Conservation (phyloP, 768 basidiomycete species). For the Lactifluus hygrophoroides region DNA sequence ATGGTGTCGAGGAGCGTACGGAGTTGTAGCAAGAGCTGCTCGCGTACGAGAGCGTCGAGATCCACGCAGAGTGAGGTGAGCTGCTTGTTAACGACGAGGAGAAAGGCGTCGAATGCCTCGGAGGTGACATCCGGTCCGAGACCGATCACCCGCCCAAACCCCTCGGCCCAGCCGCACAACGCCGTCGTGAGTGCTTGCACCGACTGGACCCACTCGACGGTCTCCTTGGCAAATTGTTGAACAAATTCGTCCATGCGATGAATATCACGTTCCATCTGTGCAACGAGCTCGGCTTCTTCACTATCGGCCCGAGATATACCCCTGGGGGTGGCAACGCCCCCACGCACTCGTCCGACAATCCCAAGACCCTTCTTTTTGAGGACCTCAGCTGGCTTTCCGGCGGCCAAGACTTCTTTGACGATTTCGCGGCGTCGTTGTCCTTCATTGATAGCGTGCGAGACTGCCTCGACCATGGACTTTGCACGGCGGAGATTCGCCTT, state of each 20-base stretch:
- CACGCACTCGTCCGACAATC: constrained; percentile 48
- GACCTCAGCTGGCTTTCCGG: constrained; percentile 18
- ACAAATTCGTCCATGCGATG: constrained; percentile 6
- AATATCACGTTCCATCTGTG: constrained; percentile 14
- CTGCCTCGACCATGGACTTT: constrained; percentile 54
- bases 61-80: constrained; percentile 45
- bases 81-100: constrained; percentile 44
- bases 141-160: constrained; percentile 21
- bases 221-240: constrained; percentile 12
- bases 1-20: constrained; percentile 49
- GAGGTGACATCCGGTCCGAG: constrained; percentile 21
- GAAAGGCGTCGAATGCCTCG: constrained; percentile 35
- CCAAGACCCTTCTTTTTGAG: constrained; percentile 32
- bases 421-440: constrained; percentile 68
- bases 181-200: constrained; percentile 1
- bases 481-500: constrained; percentile 48
- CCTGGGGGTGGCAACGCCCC: constrained; percentile 48
- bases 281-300: constrained; percentile 16
- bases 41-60: constrained; percentile 46
- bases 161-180: constrained; percentile 16
- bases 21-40: constrained; percentile 49
- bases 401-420: constrained; percentile 59
- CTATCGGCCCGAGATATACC: constrained; percentile 36
- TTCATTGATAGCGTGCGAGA: constrained; percentile 73
- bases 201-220: constrained; percentile 16